phyloP scores from a whole-genome alignment of 2,329 filamentous ascomycete genomes.

The Xylariaceae sp. region DNA sequence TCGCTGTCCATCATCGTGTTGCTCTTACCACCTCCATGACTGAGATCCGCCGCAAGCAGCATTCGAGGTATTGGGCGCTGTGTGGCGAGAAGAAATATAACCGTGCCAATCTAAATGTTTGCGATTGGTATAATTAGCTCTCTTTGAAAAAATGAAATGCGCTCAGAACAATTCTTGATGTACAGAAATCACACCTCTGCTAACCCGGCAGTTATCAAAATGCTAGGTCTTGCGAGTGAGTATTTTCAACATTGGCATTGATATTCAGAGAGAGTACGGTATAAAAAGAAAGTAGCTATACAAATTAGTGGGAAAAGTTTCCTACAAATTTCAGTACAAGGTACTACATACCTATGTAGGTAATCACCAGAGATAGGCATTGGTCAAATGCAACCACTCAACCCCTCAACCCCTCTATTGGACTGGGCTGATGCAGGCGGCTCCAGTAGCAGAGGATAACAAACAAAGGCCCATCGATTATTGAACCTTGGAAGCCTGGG shows the following conservation, averaged over 20 bases:
- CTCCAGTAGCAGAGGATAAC: too few relatives aligned
- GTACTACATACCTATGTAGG: too few relatives aligned
- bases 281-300: too few relatives aligned
- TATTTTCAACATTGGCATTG: background rate
- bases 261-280: too few relatives aligned
- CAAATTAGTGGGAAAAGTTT: background rate
- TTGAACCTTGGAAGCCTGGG: too few relatives aligned
- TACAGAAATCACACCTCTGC: too few relatives aligned
- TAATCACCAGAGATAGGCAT: conserved; percentile 6
- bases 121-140: too few relatives aligned
- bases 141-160: too few relatives aligned
- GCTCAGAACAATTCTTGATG: too few relatives aligned
- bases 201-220: too few relatives aligned
- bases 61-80: conserved; percentile 21
- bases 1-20: conserved; percentile 18
- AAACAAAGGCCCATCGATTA: too few relatives aligned
- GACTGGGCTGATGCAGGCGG: too few relatives aligned
- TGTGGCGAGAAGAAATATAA: background rate
- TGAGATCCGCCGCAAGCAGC: conserved; percentile 34
- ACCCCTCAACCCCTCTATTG: conserved; percentile 26
- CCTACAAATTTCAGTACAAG: background rate
- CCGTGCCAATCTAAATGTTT: background rate
- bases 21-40: conserved; percentile 28
- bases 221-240: background rate
- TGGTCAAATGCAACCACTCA: conserved; percentile 1